Evolutionary conservation across 768 basidiomycete species (phyloP), one percentile per base, ranked within the genome.

Genomic region (Lyophyllum decastes): DNA sequence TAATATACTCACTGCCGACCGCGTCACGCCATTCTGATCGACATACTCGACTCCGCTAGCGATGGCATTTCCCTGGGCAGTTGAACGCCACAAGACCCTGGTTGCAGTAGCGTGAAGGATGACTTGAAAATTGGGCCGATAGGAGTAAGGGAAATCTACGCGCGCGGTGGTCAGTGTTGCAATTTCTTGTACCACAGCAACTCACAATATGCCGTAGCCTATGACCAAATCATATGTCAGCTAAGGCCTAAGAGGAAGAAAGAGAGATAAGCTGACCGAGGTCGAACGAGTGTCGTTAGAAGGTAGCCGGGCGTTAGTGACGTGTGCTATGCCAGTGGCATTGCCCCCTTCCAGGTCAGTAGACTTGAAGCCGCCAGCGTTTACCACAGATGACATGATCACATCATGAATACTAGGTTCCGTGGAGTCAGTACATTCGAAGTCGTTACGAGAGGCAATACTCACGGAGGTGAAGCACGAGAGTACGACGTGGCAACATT

Each of bases 251-350:
- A 5, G 17, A 10, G 10, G n/a, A 41, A 19, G 5, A 16, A 19
- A 41, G 17, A 41, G n/a, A n/a, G 40, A 4, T 19, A 5, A 17
- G 22, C 52, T 45, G 19, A 54, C 52, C 22, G 52, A 54, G 12
- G 40, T 45, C 3, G 52, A 54, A 1, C 52, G 41, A 6, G 52
- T 54, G 22, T 19, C 24, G n/a, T 54, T 54, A n/a, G 21, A 40
- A 25, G 50, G 50, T 4, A 52, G 50, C 21, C 50, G 50, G n/a
- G 50, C 50, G 17, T 52, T 52, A 19, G 50, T 52, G 38, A 52
- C 50, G 17, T 52, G 50, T 12, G 50, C 34, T 14, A 52, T 52
- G 6, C 50, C 50, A 52, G 50, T 52, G 1, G 40, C 50, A 17
- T 35, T 40, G 17, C 50, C 50, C 10, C 43, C 43, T 5, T 24